Base-by-base conservation (phyloP, 306 rosid genomes). In the Rosa lucieae region DNA sequence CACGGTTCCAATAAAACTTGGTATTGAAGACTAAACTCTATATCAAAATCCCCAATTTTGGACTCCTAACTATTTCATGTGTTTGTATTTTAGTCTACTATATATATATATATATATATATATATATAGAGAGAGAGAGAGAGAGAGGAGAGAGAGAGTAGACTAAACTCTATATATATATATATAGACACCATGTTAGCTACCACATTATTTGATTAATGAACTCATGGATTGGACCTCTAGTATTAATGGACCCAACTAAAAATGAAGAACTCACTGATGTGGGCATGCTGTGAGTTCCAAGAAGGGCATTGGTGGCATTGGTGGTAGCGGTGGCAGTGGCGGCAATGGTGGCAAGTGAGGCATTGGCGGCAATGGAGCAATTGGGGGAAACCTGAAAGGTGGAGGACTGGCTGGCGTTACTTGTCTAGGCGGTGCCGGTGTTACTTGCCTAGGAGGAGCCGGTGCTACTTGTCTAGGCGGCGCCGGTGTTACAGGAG, bases 281-380 rank as follows among this genome's bases (percentile, higher is more conserved):
- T 86, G 82, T 68, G 91, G 82, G 67, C 98, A 94, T 29, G 97
- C 91, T 75, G 97, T 89, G 72, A 93, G 92, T 74, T 88, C 88
- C 77, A 79, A 53, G 53, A 86, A 86, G n/a, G 89, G 92, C 23
- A 70, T 11, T 26, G 93, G 92, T 14, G 88, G 86, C 86, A 80
- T n/a, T 20, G 82, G 82, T 12, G 80, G 82, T 52, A 85, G 5
- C 6, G 76, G 48, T 3, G 85, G 86, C 59, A 86, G 40, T 3
- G 80, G 79, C 0, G 97, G 94, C 39, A 85, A 10, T 10, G 92
- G 87, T 1, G 92, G 94, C 67, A 85, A 0, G 40, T 29, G 67
- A 62, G 67, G 67, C 44, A 63, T 29, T 2, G 68, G 68, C 9
- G 68, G 68, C 42, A 63, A 63, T 63, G 68, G 43, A 63, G 68